These are phyloP conservation scores for Mortierella sp. DNA, from an alignment of 371 early-diverging fungal species.

Conservation along the genomic window DNA sequence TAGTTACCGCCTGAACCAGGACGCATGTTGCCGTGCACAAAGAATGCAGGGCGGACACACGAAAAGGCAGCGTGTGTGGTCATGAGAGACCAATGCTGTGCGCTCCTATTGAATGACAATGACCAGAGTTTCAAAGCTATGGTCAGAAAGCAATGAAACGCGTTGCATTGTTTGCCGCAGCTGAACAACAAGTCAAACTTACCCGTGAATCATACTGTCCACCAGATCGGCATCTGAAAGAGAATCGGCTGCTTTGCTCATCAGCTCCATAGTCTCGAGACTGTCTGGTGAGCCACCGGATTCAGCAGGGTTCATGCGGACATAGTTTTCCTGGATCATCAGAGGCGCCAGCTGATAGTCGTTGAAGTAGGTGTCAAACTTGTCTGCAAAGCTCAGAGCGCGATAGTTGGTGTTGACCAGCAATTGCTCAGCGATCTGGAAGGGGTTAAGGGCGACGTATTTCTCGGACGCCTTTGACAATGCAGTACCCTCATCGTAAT, in stretches of 20 bases:
- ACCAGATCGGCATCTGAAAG: conserved; percentile 92
- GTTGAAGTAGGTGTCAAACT: conserved; percentile 94
- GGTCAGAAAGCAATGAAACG: background rate
- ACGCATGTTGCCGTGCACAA: conserved; percentile 72
- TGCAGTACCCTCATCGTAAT: conserved; percentile 85
- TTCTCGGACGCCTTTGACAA: conserved; percentile 78
- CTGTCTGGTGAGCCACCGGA: conserved; percentile 16
- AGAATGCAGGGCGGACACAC: conserved; percentile 90
- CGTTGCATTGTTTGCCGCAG: background rate
- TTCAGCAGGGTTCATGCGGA: conserved; percentile 57
- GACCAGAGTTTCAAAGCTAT: background rate
- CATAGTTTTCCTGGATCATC: conserved; percentile 90
- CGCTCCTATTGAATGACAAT: conserved; percentile 18
- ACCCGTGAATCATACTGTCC: conserved; percentile 86
- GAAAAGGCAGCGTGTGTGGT: conserved; percentile 94
- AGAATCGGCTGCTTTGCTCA: conserved; percentile 92
- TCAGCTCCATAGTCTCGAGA: conserved; percentile 64
- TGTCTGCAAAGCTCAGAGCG: conserved; percentile 75
- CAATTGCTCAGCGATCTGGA: conserved; percentile 87
- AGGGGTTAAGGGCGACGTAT: conserved; percentile 82
- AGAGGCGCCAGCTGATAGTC: conserved; percentile 93
- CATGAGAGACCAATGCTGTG: conserved; percentile 91
- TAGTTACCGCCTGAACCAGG: conserved; percentile 55
- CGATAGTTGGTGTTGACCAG: conserved; percentile 70
- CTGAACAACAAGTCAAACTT: conserved; percentile 15